A percentile compares a stretch with the other conserved stretches of the same genome.
Conservation (phyloP, 2,329 filamentous ascomycete species). For the Sordariomycetes sp. region DNA sequence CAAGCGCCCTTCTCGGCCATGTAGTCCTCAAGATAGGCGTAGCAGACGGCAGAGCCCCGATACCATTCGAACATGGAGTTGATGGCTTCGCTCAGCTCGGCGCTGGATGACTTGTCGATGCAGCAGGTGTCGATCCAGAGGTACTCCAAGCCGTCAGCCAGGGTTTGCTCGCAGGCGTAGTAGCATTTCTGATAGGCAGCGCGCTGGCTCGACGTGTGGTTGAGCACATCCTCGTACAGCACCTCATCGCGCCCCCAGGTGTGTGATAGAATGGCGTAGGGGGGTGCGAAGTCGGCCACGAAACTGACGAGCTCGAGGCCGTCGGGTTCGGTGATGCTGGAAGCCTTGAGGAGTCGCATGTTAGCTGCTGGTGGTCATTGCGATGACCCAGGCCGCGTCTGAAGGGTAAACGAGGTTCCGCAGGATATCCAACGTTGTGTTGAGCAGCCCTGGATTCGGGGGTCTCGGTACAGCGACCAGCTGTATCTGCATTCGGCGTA, state of each 20-base stretch:
- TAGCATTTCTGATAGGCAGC: constrained; percentile 6
- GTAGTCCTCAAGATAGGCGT: constrained; percentile 13
- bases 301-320: too few species aligned
- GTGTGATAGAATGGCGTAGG: constrained; percentile 21
- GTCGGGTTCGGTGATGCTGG: too few species aligned
- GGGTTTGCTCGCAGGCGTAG: constrained; percentile 7
- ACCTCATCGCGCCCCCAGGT: constrained; percentile 18
- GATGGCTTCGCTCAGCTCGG: constrained; percentile 16
- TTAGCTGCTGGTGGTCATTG: too few species aligned
- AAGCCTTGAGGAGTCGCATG: too few species aligned
- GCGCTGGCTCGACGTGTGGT: constrained; percentile 4
- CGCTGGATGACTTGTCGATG: constrained; percentile 14
- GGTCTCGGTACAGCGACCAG: too few species aligned
- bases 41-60: constrained; percentile 12
- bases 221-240: constrained; percentile 10
- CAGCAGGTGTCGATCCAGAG: constrained; percentile 17
- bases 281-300: too few species aligned
- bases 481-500: too few species aligned
- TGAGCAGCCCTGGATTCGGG: too few species aligned
- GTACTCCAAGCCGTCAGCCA: constrained; percentile 7
- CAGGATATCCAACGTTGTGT: too few species aligned
- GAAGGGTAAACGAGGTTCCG: too few species aligned
- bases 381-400: too few species aligned
- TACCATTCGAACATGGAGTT: constrained; percentile 19
- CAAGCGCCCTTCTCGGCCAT: constrained; percentile 5